These are phyloP conservation scores for Paramecium pentaurelia DNA, from an alignment of 73 alveolate species.

Conservation along the genomic window DNA sequence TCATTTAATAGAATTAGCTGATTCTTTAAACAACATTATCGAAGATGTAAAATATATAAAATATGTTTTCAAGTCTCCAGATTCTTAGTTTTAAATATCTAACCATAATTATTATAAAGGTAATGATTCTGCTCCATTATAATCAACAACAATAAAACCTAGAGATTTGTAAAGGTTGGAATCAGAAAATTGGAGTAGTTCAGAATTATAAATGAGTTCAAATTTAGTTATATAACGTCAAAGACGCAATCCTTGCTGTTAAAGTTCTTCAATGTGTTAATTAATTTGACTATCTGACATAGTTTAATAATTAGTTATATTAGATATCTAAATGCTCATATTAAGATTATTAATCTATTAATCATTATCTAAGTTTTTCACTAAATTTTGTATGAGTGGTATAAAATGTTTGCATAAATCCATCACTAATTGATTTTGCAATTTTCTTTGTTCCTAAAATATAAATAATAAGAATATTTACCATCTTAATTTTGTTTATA, in stretches of 20 bases:
- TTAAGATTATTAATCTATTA: neutral
- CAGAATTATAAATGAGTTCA: neutral
- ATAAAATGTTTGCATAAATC: constrained; percentile 30
- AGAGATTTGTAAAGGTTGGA: neutral
- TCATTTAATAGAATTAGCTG: neutral
- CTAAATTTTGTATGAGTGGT: constrained; percentile 36
- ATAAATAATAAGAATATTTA: neutral
- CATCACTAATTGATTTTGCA: neutral
- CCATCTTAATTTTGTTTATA: neutral
- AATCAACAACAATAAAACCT: neutral
- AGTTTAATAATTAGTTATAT: neutral
- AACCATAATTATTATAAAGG: neutral
- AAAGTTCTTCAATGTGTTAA: neutral
- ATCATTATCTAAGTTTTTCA: constrained; percentile 19
- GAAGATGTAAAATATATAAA: neutral
- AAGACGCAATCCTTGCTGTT: neutral
- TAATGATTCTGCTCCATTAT: neutral
- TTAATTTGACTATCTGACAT: neutral
- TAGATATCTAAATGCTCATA: neutral
- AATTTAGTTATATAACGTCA: neutral
- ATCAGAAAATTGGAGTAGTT: neutral
- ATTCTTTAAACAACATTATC: neutral
- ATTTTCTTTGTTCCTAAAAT: neutral
- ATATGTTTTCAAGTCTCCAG: neutral
- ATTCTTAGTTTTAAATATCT: neutral